Base-by-base conservation (phyloP, 202 grass and related monocot species). In the Schoenoplectus triqueter region DNA sequence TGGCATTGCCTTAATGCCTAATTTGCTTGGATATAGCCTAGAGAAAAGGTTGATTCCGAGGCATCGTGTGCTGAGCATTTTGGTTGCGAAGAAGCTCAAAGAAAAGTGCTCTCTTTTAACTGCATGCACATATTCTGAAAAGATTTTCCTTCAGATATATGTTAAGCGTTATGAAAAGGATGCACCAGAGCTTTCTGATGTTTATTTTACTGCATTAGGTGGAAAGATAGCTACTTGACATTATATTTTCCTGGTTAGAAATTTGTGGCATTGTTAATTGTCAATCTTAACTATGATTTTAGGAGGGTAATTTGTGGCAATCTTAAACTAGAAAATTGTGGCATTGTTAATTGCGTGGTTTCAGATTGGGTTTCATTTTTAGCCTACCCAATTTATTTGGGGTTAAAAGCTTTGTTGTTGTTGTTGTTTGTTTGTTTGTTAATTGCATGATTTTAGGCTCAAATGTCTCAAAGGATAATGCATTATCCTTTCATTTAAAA, bases 1-100 rank as follows among this genome's bases (percentile, higher is more conserved):
- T 5, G 81, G 87, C 69, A 85, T 95, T 65, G 85, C 74, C 2
- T 80, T 47, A 22, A 50, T 59, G 3, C 86, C 85, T 1, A 22
- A 66, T 67, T 64, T 95, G 10, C 86, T 95, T 15, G 86, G 85
- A 81, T 82, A 73, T 60, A 91, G 93, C 75, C 69, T 95, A 74
- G 90, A 89, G 83, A 78, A 85, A 81, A 90, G 87, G 80, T 80
- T 92, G 68, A 76, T 86, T 46, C 93, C 89, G 17, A 84, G 90
- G 63, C 68, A 92, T 68, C 73, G 59, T 3, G 89, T 92, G 39
- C 18, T 95, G 51, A 92, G 81, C 74, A 86, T 84, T 0, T 86
- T 95, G 85, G 85, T 66, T 46, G 59, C 80, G 18, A 92, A 39
- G 52, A 68, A 73, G 1, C 41, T 67, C 7, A 50, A 48, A 20